phyloP scores from a whole-genome alignment of 352 stramenopile genomes.

The Globisporangium irregulare region DNA sequence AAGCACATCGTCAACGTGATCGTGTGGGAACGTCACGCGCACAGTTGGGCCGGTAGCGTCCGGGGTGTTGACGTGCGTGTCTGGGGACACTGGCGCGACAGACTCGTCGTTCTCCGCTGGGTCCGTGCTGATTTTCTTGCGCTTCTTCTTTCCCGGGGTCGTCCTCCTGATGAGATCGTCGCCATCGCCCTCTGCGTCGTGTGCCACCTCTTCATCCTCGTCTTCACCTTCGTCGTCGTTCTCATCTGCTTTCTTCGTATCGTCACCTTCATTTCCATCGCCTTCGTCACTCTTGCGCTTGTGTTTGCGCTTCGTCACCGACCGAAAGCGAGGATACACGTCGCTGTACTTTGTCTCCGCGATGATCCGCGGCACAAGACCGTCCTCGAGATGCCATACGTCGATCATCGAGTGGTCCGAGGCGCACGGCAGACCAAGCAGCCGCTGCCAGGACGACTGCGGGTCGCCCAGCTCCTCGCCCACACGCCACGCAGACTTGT shows the following conservation, averaged over 20 bases:
- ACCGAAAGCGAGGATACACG: slow-evolving; percentile 55
- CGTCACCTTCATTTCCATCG: slow-evolving; percentile 40
- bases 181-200: slow-evolving; percentile 40
- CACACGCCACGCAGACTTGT: slow-evolving; percentile 15
- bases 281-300: slow-evolving; percentile 32
- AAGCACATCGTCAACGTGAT: slow-evolving; percentile 26
- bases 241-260: slow-evolving; percentile 45
- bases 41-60: slow-evolving; percentile 42
- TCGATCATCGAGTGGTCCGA: slow-evolving; percentile 68
- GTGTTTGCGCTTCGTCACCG: slow-evolving; percentile 37
- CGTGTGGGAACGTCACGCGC: slow-evolving; percentile 58
- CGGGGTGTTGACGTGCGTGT: slow-evolving; percentile 70
- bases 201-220: slow-evolving; percentile 34
- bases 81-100: slow-evolving; percentile 50
- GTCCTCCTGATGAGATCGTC: slow-evolving; percentile 37
- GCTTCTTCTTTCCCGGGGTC: slow-evolving; percentile 38
- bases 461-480: slow-evolving; percentile 35
- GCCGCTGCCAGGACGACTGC: slow-evolving; percentile 47
- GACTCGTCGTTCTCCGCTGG: slow-evolving; percentile 58
- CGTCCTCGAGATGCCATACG: slow-evolving; percentile 66
- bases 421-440: slow-evolving; percentile 52
- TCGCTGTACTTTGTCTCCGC: slow-evolving; percentile 62
- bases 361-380: slow-evolving; percentile 47
- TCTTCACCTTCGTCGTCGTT: slow-evolving; percentile 57
- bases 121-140: slow-evolving; percentile 42